A percentile compares a stretch with the other conserved stretches of the same genome.
Conservation (phyloP, 768 basidiomycete species). For the Tylopilus cervinicoccineus region DNA sequence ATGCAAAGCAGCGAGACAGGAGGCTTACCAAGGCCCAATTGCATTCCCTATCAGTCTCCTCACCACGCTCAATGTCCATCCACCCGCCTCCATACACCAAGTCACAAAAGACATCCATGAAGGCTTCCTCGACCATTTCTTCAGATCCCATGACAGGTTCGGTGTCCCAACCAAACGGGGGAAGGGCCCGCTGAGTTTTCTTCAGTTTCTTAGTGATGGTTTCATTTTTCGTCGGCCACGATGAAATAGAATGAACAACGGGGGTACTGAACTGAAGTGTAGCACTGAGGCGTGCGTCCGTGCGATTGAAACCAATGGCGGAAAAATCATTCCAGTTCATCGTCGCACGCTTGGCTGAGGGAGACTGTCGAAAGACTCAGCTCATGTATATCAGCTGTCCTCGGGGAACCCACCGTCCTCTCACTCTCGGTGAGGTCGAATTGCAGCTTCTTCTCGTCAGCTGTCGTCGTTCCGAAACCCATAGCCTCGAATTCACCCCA, state of each 20-base stretch:
- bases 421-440: constrained; percentile 94
- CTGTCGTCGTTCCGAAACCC: constrained; percentile 63
- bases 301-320: constrained; percentile 72
- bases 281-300: constrained; percentile 68
- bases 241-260: constrained; percentile 51
- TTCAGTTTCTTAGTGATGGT: constrained; percentile 77
- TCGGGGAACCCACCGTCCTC: constrained; percentile 43
- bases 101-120: constrained; percentile 84
- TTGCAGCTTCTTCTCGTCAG: constrained; percentile 67
- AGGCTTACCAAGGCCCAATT: constrained; percentile 84
- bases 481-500: constrained; percentile 90
- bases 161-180: constrained; percentile 91
- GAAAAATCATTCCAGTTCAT: constrained; percentile 93
- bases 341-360: constrained; percentile 71
- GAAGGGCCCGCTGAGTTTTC: constrained; percentile 69
- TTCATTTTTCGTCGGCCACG: constrained; percentile 72
- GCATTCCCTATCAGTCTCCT: constrained; percentile 75
- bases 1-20: constrained; percentile 3
- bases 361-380: constrained; percentile 43
- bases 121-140: constrained; percentile 86
- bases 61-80: constrained; percentile 72
- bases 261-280: constrained; percentile 77
- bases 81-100: constrained; percentile 80
- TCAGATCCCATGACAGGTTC: constrained; percentile 74
- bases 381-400: not conserved